A percentile compares a stretch with the other conserved stretches of the same genome.
Conservation (phyloP, 2,329 filamentous ascomycete species). For the Graphilbum ipis-grandicollis region DNA sequence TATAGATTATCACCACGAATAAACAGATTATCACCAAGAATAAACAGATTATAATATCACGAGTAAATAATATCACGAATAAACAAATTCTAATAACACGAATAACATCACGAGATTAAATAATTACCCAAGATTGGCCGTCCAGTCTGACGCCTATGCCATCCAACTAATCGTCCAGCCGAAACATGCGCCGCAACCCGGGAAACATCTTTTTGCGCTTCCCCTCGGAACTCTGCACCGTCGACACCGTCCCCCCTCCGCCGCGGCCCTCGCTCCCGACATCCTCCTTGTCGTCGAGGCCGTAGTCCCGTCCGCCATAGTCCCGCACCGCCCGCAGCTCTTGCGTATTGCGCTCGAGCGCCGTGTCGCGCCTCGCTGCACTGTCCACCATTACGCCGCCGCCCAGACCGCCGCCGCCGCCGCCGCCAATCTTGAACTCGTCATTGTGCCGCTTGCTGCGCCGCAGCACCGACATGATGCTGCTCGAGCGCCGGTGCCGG, state of each 20-base stretch:
- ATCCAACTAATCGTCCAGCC: conserved; percentile 27
- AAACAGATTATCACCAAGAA: too few relatives aligned
- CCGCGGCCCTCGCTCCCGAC: background rate
- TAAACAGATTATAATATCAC: too few relatives aligned
- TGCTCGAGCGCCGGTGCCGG: conserved; percentile 10
- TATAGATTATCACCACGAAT: too few relatives aligned
- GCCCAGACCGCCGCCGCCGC: conserved; percentile 26
- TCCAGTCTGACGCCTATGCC: background rate
- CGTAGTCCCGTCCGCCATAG: conserved; percentile 12
- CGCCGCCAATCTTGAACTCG: conserved; percentile 16
- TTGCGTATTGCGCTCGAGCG: conserved; percentile 37
- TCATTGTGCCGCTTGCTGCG: conserved; percentile 41
- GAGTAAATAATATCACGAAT: too few relatives aligned
- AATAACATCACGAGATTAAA: background rate
- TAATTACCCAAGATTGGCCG: background rate
- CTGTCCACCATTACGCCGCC: conserved; percentile 25
- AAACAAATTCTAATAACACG: too few relatives aligned
- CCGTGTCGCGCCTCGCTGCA: conserved; percentile 43
- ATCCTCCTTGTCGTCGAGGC: conserved; percentile 10
- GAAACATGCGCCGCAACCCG: conserved; percentile 46
- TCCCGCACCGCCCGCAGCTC: conserved; percentile 30
- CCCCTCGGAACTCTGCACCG: too few relatives aligned
- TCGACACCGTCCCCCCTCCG: conserved; percentile 9
- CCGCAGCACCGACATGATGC: conserved; percentile 42
- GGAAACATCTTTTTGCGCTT: conserved; percentile 56